Evolutionary conservation across 441 rosid species (phyloP).

Genomic region (Dalechampia spathulata): DNA sequence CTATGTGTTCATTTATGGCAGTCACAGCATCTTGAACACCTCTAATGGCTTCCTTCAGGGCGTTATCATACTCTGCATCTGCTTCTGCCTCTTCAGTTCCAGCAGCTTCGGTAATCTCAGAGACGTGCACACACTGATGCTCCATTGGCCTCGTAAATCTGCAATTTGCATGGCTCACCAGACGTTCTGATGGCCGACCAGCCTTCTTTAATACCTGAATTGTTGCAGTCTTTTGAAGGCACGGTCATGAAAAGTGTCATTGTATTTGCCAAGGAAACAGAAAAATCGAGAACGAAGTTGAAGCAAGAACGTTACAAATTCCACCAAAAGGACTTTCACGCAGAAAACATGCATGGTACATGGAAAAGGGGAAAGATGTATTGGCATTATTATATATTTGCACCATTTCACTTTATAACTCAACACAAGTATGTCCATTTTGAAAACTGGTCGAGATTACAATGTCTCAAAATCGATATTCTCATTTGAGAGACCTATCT

Average conservation of each 20-base stretch:
- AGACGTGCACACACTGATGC: constrained; percentile 70
- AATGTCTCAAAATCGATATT: too few relatives aligned
- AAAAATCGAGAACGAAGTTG: neutral
- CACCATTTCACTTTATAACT: neutral
- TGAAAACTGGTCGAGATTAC: too few relatives aligned
- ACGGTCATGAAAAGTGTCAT: neutral
- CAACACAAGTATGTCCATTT: too few relatives aligned
- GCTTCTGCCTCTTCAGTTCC: constrained; percentile 89
- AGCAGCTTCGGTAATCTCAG: constrained; percentile 63
- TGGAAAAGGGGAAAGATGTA: neutral
- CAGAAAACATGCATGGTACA: neutral
- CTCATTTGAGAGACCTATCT: too few relatives aligned
- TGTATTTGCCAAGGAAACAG: neutral
- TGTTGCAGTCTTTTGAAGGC: constrained; percentile 51
- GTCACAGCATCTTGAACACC: constrained; percentile 83
- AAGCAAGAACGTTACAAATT: neutral
- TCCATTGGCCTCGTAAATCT: constrained; percentile 57
- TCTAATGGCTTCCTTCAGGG: constrained; percentile 79
- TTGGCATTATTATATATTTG: neutral
- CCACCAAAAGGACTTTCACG: neutral
- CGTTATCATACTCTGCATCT: constrained; percentile 71
- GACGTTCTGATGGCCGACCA: constrained; percentile 70
- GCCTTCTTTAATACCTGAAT: constrained; percentile 79
- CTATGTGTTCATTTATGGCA: constrained; percentile 66
- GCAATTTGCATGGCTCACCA: constrained; percentile 66